Percentiles rank a stretch among this genome's conserved stretches.
Conservation (phyloP, 129 eudicot genomes). For the carrot (Daucus carota) region DH1_v3.0 NC_030389.2:762001-762500, state of each 20-base stretch:
- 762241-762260: slow-evolving; percentile 39
- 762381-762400: slow-evolving; percentile 24
- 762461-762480: too few relatives aligned
- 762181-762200: slow-evolving; percentile 71
- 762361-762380: slow-evolving; percentile 38
- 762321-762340: slow-evolving; percentile 49
- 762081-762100: slow-evolving; percentile 53
- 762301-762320: slow-evolving; percentile 64
- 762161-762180: slow-evolving; percentile 62
- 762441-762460: too few relatives aligned
- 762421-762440: too few relatives aligned
- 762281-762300: slow-evolving; percentile 36
- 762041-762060: slow-evolving; percentile 42
- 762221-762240: slow-evolving; percentile 34
- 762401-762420: too few relatives aligned
- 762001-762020: slow-evolving; percentile 97
- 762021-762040: slow-evolving; percentile 45
- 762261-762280: slow-evolving; percentile 45
- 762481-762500: too few relatives aligned
- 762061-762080: slow-evolving; percentile 59
- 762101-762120: slow-evolving; percentile 83
- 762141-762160: slow-evolving; percentile 43
- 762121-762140: slow-evolving; percentile 62
- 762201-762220: slow-evolving; percentile 75
- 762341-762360: slow-evolving; percentile 53